These are phyloP conservation scores for Debaryomyces maramus DNA, from an alignment of 805 yeast genomes.

Conservation along the genomic window DNA sequence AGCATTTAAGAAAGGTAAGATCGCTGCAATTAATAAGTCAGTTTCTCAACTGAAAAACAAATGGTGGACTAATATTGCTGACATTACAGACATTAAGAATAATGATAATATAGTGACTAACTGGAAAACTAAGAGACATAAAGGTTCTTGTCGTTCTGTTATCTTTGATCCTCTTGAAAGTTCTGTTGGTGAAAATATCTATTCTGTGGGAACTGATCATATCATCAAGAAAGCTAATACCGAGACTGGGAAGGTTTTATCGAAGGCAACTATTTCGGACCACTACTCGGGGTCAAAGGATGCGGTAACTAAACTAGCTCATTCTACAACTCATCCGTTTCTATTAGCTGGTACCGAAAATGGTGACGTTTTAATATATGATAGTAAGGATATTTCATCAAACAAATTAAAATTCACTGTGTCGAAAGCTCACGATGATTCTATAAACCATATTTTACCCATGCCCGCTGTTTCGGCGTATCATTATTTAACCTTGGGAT, in stretches of 20 bases:
- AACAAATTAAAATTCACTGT: conserved; percentile 45
- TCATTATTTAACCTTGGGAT: conserved; percentile 77
- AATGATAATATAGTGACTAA: conserved; percentile 31
- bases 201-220: conserved; percentile 77
- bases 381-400: conserved; percentile 52
- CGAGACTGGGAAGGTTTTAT: conserved; percentile 71
- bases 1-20: conserved; percentile 24
- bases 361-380: conserved; percentile 66
- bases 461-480: conserved; percentile 72
- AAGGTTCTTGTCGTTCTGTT: conserved; percentile 79
- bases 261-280: conserved; percentile 41
- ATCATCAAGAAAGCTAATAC: conserved; percentile 72
- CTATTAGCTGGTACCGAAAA: conserved; percentile 65
- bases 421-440: conserved; percentile 66
- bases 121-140: conserved; percentile 92
- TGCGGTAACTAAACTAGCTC: conserved; percentile 44
- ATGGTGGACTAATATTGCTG: conserved; percentile 47
- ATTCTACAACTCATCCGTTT: conserved; percentile 48
- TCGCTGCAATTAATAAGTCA: conserved; percentile 23
- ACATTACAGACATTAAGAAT: conserved; percentile 22
- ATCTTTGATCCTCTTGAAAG: conserved; percentile 55
- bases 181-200: conserved; percentile 52
- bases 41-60: conserved; percentile 34
- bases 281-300: conserved; percentile 26
- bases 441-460: conserved; percentile 71